Conservation (phyloP, 1,284 basidiomycete genomes). For the Vanrija sp. region DNA sequence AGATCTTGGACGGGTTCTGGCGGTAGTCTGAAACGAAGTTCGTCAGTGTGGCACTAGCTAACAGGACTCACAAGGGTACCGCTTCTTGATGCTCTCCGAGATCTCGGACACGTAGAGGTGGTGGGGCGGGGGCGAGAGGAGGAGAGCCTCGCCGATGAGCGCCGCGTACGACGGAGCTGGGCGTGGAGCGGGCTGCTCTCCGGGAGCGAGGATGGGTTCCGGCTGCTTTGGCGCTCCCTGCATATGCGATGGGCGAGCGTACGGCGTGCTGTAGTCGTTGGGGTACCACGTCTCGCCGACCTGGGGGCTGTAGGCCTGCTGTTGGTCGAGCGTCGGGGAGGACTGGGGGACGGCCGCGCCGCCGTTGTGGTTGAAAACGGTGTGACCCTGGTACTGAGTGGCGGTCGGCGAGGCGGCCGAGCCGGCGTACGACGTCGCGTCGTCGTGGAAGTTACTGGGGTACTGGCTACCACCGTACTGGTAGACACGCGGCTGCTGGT, state of each 20-base stretch:
- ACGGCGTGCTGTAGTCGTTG: constrained; percentile 4
- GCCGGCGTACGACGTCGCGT: constrained; percentile 6
- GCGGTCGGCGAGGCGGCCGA: constrained; percentile 10
- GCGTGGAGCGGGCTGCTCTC: constrained; percentile 38
- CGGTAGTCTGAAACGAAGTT: constrained; percentile 36
- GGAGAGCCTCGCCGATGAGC: constrained; percentile 46
- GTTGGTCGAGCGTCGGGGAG: not conserved
- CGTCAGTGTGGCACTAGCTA: not conserved
- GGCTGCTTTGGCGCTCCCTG: constrained; percentile 9
- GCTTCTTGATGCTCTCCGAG: constrained; percentile 43
- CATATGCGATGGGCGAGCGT: constrained; percentile 6
- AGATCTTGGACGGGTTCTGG: constrained; percentile 48
- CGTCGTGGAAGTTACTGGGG: not conserved
- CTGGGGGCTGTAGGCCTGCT: no score
- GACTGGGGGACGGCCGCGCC: not conserved
- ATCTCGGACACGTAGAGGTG: constrained; percentile 48
- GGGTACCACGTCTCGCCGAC: no score
- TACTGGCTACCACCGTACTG: no score
- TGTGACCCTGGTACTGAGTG: constrained; percentile 2
- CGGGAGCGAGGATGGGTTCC: constrained; percentile 43
- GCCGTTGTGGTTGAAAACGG: not conserved
- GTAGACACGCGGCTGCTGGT: no score
- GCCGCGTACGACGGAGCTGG: constrained; percentile 46
- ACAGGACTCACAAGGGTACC: constrained; percentile 41
- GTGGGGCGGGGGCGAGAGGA: constrained; percentile 39